Base-by-base conservation (phyloP, 2,329 filamentous ascomycete genomes). In the Neoarthrinium moseri region DNA sequence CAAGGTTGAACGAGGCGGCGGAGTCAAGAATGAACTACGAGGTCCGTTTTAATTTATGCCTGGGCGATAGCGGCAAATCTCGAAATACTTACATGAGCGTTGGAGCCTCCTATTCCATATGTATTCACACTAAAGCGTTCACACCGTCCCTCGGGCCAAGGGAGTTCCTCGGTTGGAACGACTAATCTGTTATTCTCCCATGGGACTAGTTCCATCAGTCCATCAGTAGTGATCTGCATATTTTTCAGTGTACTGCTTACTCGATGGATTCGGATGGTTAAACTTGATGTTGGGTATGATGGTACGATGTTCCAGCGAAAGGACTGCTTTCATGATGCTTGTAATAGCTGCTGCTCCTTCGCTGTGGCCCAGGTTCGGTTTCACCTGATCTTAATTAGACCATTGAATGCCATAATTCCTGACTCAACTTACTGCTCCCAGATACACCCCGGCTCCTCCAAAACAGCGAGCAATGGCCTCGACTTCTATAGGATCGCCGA, bases 261-360 rank as follows among this genome's bases (percentile, higher is more conserved):
- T 38, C 15, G 29, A 45, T 0, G 59, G 59, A 40, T 63, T 68
- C 2, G 64, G 40, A 8, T 45, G 48, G 4, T 62, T 50, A 37
- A 69, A 62, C 7, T 55, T 57, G 8, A 62, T 43, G 20, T 65
- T 69, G 2, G 65, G 63, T 0, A 61, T 51, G 6, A 64, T 52
- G 0, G 45, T 40, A 1, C 50, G 48, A n/a, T 50, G 38, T 22
- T 62, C 51, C 0, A 63, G 15, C 0, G 50, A 48, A 1, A 56
- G 32, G 5, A 52, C 39, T 2, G 56, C 43, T 23, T 61, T 62
- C 4, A 65, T 40, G 2, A 64, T 4, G 1, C 51, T 55, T 4
- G 62, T 55, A 7, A 63, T 10, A 1, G 55, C 60, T 3, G 53
- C 52, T 2, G 53, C 49, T 1, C 57, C 57, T 37, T 64, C 60